phyloP scores from a whole-genome alignment of 2,329 filamentous ascomycete species.

The Hypoxylon sp. region DNA sequence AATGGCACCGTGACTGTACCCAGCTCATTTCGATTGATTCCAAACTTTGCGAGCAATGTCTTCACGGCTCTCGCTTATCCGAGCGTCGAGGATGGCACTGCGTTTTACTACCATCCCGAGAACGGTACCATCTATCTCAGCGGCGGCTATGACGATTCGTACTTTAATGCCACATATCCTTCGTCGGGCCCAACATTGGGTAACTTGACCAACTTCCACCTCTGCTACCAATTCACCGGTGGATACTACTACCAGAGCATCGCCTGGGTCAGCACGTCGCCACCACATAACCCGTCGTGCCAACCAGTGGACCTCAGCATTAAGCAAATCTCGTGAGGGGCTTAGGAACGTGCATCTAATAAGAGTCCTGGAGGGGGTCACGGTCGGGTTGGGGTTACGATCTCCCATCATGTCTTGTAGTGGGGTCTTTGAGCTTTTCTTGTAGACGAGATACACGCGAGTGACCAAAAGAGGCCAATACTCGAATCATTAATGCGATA shows the following conservation, averaged over 20 bases:
- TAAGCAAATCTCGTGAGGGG: constrained; percentile 23
- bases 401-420: constrained; percentile 2
- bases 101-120: constrained; percentile 35
- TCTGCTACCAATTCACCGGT: constrained; percentile 50
- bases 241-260: constrained; percentile 49
- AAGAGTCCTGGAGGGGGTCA: not conserved
- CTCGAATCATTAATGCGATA: constrained; percentile 7
- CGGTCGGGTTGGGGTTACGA: not conserved
- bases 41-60: constrained; percentile 46
- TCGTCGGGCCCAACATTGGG: constrained; percentile 22
- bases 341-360: not conserved
- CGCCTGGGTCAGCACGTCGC: constrained; percentile 45
- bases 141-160: constrained; percentile 46
- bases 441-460: constrained; percentile 11
- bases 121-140: constrained; percentile 45
- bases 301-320: constrained; percentile 45
- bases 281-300: constrained; percentile 50
- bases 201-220: constrained; percentile 45
- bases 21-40: constrained; percentile 36
- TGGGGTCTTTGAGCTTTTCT: not conserved
- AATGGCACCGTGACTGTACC: constrained; percentile 28
- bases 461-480: not conserved
- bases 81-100: constrained; percentile 27
- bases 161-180: constrained; percentile 41
- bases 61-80: constrained; percentile 43